Conservation (phyloP, 805 yeast species). For the Barnettozyma vustinii region DNA sequence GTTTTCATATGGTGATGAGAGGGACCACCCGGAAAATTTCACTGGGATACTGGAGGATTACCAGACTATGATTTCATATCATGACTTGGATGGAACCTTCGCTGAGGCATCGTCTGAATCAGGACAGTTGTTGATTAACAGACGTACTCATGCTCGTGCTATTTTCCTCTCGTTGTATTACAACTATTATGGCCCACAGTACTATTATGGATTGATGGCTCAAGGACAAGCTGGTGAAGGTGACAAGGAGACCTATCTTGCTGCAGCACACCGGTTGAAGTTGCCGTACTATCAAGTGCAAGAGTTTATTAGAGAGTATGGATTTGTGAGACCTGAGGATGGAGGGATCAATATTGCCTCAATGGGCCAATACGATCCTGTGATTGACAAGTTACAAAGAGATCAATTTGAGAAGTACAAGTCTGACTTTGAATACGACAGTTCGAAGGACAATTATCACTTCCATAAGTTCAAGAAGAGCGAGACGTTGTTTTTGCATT, state of each 20-base stretch:
- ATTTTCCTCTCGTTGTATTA: slow-evolving; percentile 59
- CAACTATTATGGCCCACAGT: slow-evolving; percentile 56
- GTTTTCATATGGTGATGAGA: slow-evolving; percentile 29
- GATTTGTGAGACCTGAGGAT: slow-evolving; percentile 23
- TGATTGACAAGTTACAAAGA: slow-evolving; percentile 30
- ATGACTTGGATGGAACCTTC: slow-evolving; percentile 62
- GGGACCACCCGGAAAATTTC: slow-evolving; percentile 24
- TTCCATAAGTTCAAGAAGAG: slow-evolving; percentile 19
- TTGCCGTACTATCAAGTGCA: slow-evolving; percentile 51
- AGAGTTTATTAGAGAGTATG: slow-evolving; percentile 50
- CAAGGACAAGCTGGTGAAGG: slow-evolving; percentile 75
- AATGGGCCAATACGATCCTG: slow-evolving; percentile 53
- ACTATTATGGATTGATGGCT: slow-evolving; percentile 53
- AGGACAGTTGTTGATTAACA: slow-evolving; percentile 59
- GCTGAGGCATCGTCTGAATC: slow-evolving; percentile 69
- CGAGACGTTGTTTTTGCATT: slow-evolving; percentile 24
- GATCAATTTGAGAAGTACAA: slow-evolving; percentile 13
- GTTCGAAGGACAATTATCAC: slow-evolving; percentile 16
- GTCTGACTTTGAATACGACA: slow-evolving; percentile 13
- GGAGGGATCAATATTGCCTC: slow-evolving; percentile 41
- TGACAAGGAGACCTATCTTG: slow-evolving; percentile 72
- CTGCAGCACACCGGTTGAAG: slow-evolving; percentile 52
- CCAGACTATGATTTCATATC: slow-evolving; percentile 40
- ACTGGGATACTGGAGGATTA: slow-evolving; percentile 24
- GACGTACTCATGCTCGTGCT: slow-evolving; percentile 50